Conservation (phyloP, 1,284 basidiomycete species). For the Clitocybe nebularis region DNA sequence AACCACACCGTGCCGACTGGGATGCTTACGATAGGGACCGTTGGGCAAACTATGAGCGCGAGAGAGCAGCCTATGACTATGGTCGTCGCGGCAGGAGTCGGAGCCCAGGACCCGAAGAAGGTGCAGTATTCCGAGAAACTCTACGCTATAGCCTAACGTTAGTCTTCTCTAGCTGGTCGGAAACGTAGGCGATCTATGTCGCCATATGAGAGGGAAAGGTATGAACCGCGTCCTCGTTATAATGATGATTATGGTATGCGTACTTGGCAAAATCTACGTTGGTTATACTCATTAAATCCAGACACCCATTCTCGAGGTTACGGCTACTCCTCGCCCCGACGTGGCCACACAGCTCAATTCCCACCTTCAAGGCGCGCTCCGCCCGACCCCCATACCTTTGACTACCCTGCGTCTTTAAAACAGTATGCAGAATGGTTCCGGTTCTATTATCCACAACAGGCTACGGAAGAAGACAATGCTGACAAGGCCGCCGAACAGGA, state of each 20-base stretch:
- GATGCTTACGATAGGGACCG: slow-evolving; percentile 70
- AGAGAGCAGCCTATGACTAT: slow-evolving; percentile 61
- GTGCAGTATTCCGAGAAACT: slow-evolving; percentile 30
- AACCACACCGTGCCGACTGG: slow-evolving; percentile 60
- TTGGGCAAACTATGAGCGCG: slow-evolving; percentile 64
- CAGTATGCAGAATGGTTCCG: slow-evolving; percentile 92
- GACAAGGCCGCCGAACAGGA: slow-evolving; percentile 80
- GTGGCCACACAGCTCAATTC: slow-evolving; percentile 42
- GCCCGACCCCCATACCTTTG: slow-evolving; percentile 78
- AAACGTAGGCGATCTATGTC: slow-evolving; percentile 83
- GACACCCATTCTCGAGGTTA: slow-evolving; percentile 64
- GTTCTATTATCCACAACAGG: slow-evolving; percentile 71
- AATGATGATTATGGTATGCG: slow-evolving; percentile 72
- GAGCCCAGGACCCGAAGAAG: slow-evolving; percentile 65
- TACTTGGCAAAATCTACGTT: slow-evolving; percentile 11
- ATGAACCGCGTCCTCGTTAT: slow-evolving; percentile 77
- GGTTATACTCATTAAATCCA: slow-evolving; percentile 22
- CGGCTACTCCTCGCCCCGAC: slow-evolving; percentile 58
- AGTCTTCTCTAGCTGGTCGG: slow-evolving; percentile 48
- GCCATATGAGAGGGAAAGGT: slow-evolving; percentile 80
- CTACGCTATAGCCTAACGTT: slow-evolving; percentile 14
- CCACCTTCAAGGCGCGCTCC: slow-evolving; percentile 57
- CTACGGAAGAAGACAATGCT: slow-evolving; percentile 72
- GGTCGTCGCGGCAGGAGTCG: slow-evolving; percentile 67
- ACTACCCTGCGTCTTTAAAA: slow-evolving; percentile 77